Evolutionary conservation across 495 filamentous ascomycete genomes (phyloP).

Genomic region (Cladorrhinum samala): DNA sequence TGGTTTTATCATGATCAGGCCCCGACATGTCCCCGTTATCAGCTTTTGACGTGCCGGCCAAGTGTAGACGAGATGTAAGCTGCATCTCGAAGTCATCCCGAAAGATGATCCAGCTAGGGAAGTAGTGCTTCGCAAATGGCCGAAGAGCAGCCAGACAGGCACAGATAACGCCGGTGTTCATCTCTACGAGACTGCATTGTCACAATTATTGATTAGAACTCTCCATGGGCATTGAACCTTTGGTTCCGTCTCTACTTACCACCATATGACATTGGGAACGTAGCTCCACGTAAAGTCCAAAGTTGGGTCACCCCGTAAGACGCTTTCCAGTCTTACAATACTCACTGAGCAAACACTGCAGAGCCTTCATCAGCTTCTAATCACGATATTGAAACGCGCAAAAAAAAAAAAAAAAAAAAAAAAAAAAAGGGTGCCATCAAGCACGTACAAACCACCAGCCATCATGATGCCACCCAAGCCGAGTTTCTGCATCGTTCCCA

Average conservation of each 20-base stretch:
- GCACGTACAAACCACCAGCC: constrained; percentile 26
- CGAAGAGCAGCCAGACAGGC: constrained; percentile 22
- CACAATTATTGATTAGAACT: neutral
- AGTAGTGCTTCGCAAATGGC: constrained; percentile 14
- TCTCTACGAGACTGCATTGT: constrained; percentile 21
- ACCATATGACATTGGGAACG: constrained; percentile 23
- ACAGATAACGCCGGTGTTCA: constrained; percentile 23
- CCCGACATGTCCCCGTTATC: too few species aligned
- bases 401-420: neutral
- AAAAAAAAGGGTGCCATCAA: neutral
- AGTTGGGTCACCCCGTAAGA: constrained; percentile 3
- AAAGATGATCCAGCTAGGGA: constrained; percentile 12
- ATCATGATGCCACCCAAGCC: constrained; percentile 22
- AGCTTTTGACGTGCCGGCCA: too few species aligned
- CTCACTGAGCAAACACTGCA: constrained; percentile 20
- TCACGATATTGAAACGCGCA: neutral
- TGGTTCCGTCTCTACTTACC: constrained; percentile 10
- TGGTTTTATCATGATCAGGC: too few species aligned
- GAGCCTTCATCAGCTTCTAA: neutral
- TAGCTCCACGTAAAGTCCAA: constrained; percentile 21
- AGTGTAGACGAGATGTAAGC: too few species aligned
- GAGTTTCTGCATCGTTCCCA: constrained; percentile 18
- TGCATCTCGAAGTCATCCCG: neutral
- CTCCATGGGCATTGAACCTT: neutral
- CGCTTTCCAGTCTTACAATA: constrained; percentile 14